phyloP scores from a whole-genome alignment of 2,329 filamentous ascomycete genomes.

The Ceratocystis huliohia region DNA sequence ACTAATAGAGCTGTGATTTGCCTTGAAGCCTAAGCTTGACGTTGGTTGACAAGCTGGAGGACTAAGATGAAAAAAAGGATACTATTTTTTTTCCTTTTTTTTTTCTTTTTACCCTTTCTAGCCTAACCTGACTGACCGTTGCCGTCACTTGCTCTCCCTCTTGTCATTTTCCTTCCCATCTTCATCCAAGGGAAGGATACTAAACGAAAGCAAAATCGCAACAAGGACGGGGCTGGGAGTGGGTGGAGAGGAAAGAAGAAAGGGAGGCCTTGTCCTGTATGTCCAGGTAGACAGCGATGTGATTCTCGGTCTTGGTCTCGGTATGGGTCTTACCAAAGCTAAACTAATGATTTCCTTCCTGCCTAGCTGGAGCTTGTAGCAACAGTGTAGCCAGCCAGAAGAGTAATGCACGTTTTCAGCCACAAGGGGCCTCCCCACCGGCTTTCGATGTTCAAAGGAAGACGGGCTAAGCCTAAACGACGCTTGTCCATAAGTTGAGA shows the following conservation, averaged over 20 bases:
- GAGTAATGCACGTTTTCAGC: not conserved
- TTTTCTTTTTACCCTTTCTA: not conserved
- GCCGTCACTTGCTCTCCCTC: not conserved
- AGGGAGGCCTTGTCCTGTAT: not conserved
- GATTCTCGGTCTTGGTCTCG: not conserved
- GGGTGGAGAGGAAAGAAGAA: not conserved
- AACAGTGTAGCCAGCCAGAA: too few species aligned
- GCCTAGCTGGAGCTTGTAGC: not conserved
- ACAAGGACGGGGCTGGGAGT: not conserved
- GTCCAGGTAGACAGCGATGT: too few species aligned
- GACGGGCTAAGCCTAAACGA: conserved; percentile 7
- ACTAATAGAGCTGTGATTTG: not conserved
- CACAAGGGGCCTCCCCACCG: conserved; percentile 1
- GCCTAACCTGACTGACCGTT: not conserved
- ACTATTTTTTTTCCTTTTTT: not conserved
- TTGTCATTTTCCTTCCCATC: not conserved
- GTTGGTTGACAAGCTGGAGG: not conserved
- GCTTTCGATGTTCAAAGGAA: not conserved
- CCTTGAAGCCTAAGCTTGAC: not conserved
- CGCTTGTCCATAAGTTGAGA: conserved; percentile 1
- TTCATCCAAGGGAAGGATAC: not conserved
- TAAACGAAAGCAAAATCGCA: not conserved
- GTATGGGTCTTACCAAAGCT: not conserved
- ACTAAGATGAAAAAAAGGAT: not conserved
- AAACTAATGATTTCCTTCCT: not conserved